Percentiles rank a stretch among this genome's conserved stretches.
phyloP scores from a whole-genome alignment of 371 early-diverging fungal genomes.

The Mortierella sp. region DNA sequence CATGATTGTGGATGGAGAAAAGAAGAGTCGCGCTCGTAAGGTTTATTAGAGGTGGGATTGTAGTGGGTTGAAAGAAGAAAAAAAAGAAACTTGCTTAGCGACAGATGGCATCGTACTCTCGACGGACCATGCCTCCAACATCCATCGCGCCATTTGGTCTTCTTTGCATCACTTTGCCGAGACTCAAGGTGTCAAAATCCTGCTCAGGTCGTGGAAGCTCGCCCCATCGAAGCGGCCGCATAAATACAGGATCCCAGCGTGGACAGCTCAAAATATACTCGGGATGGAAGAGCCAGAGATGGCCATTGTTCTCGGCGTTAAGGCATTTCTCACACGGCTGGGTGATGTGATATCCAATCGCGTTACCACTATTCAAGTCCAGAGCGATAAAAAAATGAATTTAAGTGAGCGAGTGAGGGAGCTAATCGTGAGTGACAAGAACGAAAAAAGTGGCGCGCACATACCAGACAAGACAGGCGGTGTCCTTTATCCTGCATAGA shows the following conservation, averaged over 20 bases:
- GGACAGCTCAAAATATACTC: slow-evolving; percentile 60
- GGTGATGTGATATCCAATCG: slow-evolving; percentile 95
- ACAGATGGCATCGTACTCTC: slow-evolving; percentile 51
- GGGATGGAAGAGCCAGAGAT: slow-evolving; percentile 95
- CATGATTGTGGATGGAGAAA: not conserved
- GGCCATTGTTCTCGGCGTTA: slow-evolving; percentile 92
- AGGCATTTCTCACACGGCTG: slow-evolving; percentile 93
- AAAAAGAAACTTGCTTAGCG: slow-evolving; percentile 17
- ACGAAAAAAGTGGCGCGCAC: not conserved
- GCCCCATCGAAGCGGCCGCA: slow-evolving; percentile 34
- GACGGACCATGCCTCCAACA: slow-evolving; percentile 51
- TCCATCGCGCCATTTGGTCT: slow-evolving; percentile 18
- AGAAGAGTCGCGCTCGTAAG: not conserved
- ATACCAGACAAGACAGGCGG: slow-evolving; percentile 93
- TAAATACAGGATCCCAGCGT: slow-evolving; percentile 20
- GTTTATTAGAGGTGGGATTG: not conserved
- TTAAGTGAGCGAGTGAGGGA: not conserved
- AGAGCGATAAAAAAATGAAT: not conserved
- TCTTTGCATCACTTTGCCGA: slow-evolving; percentile 22
- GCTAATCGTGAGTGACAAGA: not conserved
- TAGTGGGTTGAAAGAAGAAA: not conserved
- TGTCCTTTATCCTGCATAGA: slow-evolving; percentile 89
- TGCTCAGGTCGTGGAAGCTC: slow-evolving; percentile 44
- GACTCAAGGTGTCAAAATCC: slow-evolving; percentile 38
- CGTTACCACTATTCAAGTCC: slow-evolving; percentile 78